Conservation (phyloP, 2,329 filamentous ascomycete species). For the Cladosporium cucumerinum region DNA sequence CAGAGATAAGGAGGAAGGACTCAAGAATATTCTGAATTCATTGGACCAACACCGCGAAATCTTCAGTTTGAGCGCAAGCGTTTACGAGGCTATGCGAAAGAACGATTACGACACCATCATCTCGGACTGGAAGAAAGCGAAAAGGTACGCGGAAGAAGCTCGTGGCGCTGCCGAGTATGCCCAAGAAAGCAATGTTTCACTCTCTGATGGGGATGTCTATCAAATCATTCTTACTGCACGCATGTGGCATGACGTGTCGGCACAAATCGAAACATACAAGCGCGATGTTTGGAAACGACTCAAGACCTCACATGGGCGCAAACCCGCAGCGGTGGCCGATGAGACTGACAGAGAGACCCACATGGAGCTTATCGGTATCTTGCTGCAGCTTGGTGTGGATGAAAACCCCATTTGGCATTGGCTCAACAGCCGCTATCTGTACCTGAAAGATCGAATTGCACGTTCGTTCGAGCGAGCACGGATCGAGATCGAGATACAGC, state of each 20-base stretch:
- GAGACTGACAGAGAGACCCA: constrained; percentile 66
- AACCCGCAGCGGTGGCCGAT: constrained; percentile 27
- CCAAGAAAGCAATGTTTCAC: constrained; percentile 48
- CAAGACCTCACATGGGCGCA: constrained; percentile 29
- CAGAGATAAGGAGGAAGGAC: constrained; percentile 81
- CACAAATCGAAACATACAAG: constrained; percentile 83
- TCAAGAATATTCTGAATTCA: constrained; percentile 72
- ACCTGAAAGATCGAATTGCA: constrained; percentile 81
- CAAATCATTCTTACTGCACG: constrained; percentile 82
- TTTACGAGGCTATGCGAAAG: constrained; percentile 82
- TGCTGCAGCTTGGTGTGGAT: constrained; percentile 90
- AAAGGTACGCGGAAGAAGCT: constrained; percentile 75
- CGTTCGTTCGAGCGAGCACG: constrained; percentile 78
- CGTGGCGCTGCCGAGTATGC: constrained; percentile 62
- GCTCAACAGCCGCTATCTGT: constrained; percentile 84
- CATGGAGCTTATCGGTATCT: constrained; percentile 82
- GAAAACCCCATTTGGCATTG: constrained; percentile 97
- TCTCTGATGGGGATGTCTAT: constrained; percentile 77
- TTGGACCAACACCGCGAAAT: constrained; percentile 77
- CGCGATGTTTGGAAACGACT: constrained; percentile 83
- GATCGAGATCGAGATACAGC: constrained; percentile 86
- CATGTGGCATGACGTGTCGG: constrained; percentile 92
- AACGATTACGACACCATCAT: constrained; percentile 86
- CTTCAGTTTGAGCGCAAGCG: constrained; percentile 72
- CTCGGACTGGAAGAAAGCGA: constrained; percentile 81